These are phyloP conservation scores for Mycena capillaripes DNA, from an alignment of 768 basidiomycete species.

Conservation along the genomic window DNA sequence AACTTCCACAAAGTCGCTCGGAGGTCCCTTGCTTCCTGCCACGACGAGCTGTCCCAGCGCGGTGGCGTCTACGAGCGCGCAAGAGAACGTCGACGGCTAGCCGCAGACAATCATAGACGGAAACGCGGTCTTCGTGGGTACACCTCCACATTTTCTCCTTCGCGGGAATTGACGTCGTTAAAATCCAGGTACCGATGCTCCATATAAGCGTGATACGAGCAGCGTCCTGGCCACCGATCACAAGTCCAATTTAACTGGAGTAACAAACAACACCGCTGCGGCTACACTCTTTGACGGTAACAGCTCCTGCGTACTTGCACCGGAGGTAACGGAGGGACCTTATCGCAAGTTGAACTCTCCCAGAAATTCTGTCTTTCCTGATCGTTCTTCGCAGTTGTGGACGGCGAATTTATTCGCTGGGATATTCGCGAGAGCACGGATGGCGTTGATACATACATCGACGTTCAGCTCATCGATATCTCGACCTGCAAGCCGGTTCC, in stretches of 20 bases:
- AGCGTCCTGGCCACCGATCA: conserved; percentile 21
- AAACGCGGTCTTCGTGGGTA: neutral
- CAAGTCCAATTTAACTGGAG: conserved; percentile 27
- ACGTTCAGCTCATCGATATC: conserved; percentile 35
- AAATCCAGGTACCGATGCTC: neutral
- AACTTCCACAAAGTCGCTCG: conserved; percentile 21
- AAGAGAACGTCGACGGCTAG: neutral
- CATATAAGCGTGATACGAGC: conserved; percentile 18
- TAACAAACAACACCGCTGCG: conserved; percentile 15
- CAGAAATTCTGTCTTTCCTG: neutral
- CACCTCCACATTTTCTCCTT: no score
- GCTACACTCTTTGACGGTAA: conserved; percentile 20
- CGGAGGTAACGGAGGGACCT: conserved; percentile 28
- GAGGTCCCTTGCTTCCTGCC: conserved; percentile 22
- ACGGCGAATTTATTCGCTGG: conserved; percentile 33
- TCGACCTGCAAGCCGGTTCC: conserved; percentile 34
- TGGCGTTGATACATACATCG: conserved; percentile 32
- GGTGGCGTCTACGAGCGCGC: conserved; percentile 24
- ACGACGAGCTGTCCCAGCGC: conserved; percentile 1
- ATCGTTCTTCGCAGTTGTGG: conserved; percentile 14
- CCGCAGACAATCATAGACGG: neutral
- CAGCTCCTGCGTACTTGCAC: conserved; percentile 26
- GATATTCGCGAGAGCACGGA: conserved; percentile 29
- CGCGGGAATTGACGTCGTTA: no score
- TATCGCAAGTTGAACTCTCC: conserved; percentile 4